Percentiles rank a stretch among this genome's conserved stretches.
Conservation (phyloP, 805 yeast genomes). For the Kockiozyma suomiensis region DNA sequence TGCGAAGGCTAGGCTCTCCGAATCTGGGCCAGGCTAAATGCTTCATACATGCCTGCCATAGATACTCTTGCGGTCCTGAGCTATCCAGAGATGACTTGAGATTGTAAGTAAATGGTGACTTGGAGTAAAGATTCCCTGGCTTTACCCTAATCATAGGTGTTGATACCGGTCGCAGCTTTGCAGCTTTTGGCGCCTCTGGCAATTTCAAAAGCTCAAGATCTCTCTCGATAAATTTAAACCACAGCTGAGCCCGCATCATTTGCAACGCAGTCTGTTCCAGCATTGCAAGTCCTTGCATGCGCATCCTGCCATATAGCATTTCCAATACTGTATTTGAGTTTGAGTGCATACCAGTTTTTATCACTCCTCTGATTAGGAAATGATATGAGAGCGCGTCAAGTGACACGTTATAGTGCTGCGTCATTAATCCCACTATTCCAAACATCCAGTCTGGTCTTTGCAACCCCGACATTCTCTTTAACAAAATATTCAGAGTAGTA, state of each 20-base stretch:
- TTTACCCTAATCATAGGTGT: background rate
- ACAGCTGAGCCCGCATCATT: slow-evolving; percentile 1
- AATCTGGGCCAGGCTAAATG: slow-evolving; percentile 15
- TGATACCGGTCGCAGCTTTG: background rate
- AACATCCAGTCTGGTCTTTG: slow-evolving; percentile 24
- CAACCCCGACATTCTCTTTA: background rate
- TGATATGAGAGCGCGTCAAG: slow-evolving; percentile 18
- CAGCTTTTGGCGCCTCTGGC: background rate
- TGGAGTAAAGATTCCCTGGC: slow-evolving; percentile 1
- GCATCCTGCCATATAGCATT: slow-evolving; percentile 12
- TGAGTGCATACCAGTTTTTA: slow-evolving; percentile 4
- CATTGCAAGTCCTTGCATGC: background rate
- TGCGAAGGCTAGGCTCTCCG: background rate
- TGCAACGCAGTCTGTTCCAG: background rate
- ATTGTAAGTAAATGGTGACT: slow-evolving; percentile 3
- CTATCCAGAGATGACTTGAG: background rate
- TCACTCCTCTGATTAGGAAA: slow-evolving; percentile 10
- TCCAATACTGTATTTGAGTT: slow-evolving; percentile 24
- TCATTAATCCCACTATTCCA: slow-evolving; percentile 5
- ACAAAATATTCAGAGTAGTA: slow-evolving; percentile 18
- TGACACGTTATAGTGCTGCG: background rate
- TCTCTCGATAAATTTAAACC: slow-evolving; percentile 11
- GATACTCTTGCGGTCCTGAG: background rate
- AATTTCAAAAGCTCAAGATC: background rate
- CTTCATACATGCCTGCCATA: slow-evolving; percentile 20